A percentile compares a stretch with the other conserved stretches of the same genome.
phyloP scores from a whole-genome alignment of 2,329 filamentous ascomycete genomes.

The Biscogniauxia marginata region DNA sequence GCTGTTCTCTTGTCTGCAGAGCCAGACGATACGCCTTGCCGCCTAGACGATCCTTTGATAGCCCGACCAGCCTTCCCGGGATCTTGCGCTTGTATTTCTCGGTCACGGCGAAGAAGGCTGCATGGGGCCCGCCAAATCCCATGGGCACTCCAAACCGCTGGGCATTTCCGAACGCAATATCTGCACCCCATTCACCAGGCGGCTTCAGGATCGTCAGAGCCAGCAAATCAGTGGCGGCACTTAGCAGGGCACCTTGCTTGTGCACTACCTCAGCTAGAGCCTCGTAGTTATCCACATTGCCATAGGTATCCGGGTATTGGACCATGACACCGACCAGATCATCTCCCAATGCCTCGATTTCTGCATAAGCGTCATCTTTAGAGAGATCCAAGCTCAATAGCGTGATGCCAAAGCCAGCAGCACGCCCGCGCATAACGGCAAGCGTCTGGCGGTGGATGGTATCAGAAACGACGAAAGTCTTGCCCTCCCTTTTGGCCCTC shows the following conservation, averaged over 20 bases:
- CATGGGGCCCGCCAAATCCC: slow-evolving; percentile 91
- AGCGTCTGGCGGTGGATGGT: slow-evolving; percentile 83
- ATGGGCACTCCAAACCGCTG: slow-evolving; percentile 91
- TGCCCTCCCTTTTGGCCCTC: slow-evolving; percentile 71
- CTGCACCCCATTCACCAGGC: slow-evolving; percentile 90
- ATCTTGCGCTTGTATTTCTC: slow-evolving; percentile 95
- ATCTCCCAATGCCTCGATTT: slow-evolving; percentile 72
- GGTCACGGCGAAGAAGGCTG: slow-evolving; percentile 89
- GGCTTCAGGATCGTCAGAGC: slow-evolving; percentile 85
- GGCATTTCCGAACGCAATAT: slow-evolving; percentile 90
- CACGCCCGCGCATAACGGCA: slow-evolving; percentile 78
- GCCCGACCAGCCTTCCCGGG: slow-evolving; percentile 82
- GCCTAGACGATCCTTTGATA: slow-evolving; percentile 87
- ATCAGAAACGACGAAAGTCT: slow-evolving; percentile 81
- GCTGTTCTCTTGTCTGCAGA: slow-evolving; percentile 90
- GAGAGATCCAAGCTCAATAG: slow-evolving; percentile 73
- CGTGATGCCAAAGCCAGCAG: slow-evolving; percentile 86
- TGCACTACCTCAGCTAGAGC: slow-evolving; percentile 75
- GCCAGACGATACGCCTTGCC: slow-evolving; percentile 79
- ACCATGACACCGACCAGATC: slow-evolving; percentile 85
- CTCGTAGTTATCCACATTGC: slow-evolving; percentile 74
- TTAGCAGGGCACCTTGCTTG: slow-evolving; percentile 73
- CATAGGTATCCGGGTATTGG: slow-evolving; percentile 92
- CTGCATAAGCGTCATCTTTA: slow-evolving; percentile 56
- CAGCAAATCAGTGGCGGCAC: slow-evolving; percentile 84